Evolutionary conservation across 176 grass and related monocot species (phyloP), one percentile per base, ranked within the genome.

Genomic region (Avena insularis): DNA sequence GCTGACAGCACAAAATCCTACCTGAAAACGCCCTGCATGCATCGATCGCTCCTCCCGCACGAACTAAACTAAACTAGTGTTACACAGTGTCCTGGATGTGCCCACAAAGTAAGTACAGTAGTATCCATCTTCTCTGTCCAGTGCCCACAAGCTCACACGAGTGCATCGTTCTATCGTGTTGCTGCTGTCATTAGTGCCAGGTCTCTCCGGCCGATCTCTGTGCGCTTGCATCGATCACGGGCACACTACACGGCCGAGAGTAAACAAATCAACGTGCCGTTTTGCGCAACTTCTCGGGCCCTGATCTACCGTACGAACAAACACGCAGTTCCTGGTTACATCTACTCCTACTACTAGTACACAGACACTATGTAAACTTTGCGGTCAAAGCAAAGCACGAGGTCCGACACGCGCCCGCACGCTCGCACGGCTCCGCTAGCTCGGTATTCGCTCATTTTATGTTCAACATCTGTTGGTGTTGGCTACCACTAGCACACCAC

Each of bases 321-420:
- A 16, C 79, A 20, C 19, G 47, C 62, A 19, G 0, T 38, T 73
- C 13, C 8, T 60, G 2, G 57, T 55, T 60, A 8, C 29, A 65
- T 50, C 79, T 36, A 63, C 12, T 36, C 71, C 71, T 23, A 64
- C 70, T 17, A 64, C 23, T 23, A 23, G 23, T 23, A 23, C 23
- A 23, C 23, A 23, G 23, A 23, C 23, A 23, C 23, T 23, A 4
- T 63, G 82, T 51, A 56, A 78, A 67, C 20, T 58, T 77, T 65
- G 81, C 40, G 88, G 91, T 95, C 90, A 95, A 95, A 54, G 51
- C 59, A 11, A 61, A 89, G 86, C 90, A 61, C 86, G 58, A 48
- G 6, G 85, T 79, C 91, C 88, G 82, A 88, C 90, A 84, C 85
- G 65, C 53, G 40, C 61, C 74, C 89, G 70, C 79, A 64, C 64